Evolutionary conservation across 306 rosid genomes (phyloP), one percentile per base, ranked within the genome.

Genomic region (Datisca glomerata): DNA sequence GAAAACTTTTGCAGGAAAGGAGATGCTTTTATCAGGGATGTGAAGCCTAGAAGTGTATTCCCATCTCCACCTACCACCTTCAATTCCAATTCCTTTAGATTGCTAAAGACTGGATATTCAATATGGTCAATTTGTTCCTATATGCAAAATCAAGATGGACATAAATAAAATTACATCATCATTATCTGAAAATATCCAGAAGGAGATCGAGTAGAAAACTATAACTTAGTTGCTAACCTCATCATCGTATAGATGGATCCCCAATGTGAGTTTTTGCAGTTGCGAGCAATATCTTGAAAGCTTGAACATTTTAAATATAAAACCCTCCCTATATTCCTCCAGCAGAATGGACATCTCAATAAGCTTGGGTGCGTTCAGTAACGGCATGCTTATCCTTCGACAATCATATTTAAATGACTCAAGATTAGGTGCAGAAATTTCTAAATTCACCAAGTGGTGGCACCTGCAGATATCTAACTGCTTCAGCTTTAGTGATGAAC

Each of bases 371-470:
- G 36, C 12, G 23, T 28, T 8, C 25, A 15, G 17, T 1, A 46
- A 5, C 2, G 39, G 37, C 51, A 46, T 28, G 39, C 28, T 12
- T 29, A 46, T 27, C 36, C 17, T 24, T 12, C 24, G 51, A 2
- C 51, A 36, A 46, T 12, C 47, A 19, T 46, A 46, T 28, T 25
- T 16, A 25, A 46, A 18, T 13, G 51, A 46, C 17, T 15, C 51
- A 46, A 46, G 25, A 46, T 46, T 46, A 12, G 47, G 47, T 18
- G 39, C 36, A 17, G 36, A 46, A 46, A 46, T 28, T 19, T 46
- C 51, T 28, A 46, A 29, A 19, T 33, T 46, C 22, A 25, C 23
- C 22, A 46, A 23, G 16, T 28, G 11, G 38, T 17, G 5, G 38
- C 51, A 46, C 37, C 5, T 17, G 51, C 24, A 27, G 25, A 46